Evolutionary conservation across 495 filamentous ascomycete genomes (phyloP), one percentile per base, ranked within the genome.

Genomic region (Daldinia decipiens): DNA sequence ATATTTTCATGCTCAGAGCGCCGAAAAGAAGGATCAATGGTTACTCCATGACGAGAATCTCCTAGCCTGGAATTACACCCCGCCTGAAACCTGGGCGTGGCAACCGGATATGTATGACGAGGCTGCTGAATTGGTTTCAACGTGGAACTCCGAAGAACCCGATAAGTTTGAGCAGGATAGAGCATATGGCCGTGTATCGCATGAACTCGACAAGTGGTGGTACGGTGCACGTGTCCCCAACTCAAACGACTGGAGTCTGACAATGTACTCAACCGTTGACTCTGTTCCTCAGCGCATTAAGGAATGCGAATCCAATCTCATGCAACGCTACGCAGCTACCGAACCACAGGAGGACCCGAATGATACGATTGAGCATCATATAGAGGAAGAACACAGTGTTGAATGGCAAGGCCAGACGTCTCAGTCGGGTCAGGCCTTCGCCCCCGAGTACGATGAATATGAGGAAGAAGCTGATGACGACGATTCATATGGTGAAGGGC

Each of bases 401-500:
- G 85, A 88, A 29, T 86, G 80, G 53, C 87, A 88, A 40, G 73
- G 83, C 72, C 76, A 87, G 77, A 62, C 80, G 6, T 71, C 71
- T 7, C 77, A 90, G 29, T 58, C 74, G 4, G 68, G 68, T n/a
- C 76, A 75, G 7, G 70, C 78, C 50, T 79, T 78, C 43, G 77
- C 70, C 34, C 79, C 79, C 12, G 83, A 84, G 38, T 84, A 84
- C 56, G 79, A 82, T 53, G 83, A 84, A 55, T 77, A 92, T 19
- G 92, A 93, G 45, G 90, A 92, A 56, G 91, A 93, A 45, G 88
- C 91, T 21, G 90, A 92, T 24, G 93, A 97, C 59, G 92, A 94
- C 71, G 91, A 92, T 54, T 89, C 88, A 3, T 90, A 92, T 67
- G 90, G 90, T 21, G 93, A 94, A 60, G 92, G 93, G 24, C 92